Base-by-base conservation (phyloP, 306 rosid genomes). In the Prunus armeniaca region DNA sequence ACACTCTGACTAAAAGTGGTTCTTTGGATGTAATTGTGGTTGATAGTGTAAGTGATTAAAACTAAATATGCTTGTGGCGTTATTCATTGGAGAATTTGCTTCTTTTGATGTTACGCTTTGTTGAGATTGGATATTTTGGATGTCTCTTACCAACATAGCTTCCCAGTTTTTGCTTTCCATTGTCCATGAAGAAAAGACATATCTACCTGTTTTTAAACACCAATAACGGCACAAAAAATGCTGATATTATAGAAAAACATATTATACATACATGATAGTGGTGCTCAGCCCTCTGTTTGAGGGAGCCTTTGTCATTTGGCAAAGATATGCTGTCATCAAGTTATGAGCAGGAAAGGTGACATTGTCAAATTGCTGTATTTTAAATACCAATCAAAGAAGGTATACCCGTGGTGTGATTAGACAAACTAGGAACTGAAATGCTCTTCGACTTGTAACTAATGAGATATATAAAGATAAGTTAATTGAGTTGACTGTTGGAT, bases 1-100 rank as follows among this genome's bases (percentile, higher is more conserved):
- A 91, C 80, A 94, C 95, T 47, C 80, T 94, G 20, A 88, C 92
- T 24, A 87, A 82, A 89, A 90, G 95, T 84, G 95, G 93, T 81
- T 87, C 91, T 8, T 84, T 94, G 75, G 98, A 90, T 64, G 97
- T 86, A 69, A 87, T 94, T 83, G 98, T 94, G 81, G 86, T 94
- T 82, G 95, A 94, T 81, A 94, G 97, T 77, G 98, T 94, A 80
- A 90, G 98, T 83, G 47, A 57, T 19, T 28, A 8, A 50, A 17
- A 67, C 67, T 17, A 13, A 57, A 55, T 32, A 10, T 74, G 41
- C 69, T 67, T 51, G 52, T 45, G 61, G 22, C 71, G 56, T 78
- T 75, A 74, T 64, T 10, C 17, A 20, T 68, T 20, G 12, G 54
- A 41, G 46, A 71, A 25, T n/a, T 58, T 58, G 34, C 32, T 58